Evolutionary conservation across 495 filamentous ascomycete genomes (phyloP), one percentile per base, ranked within the genome.

Genomic region (Pyrenopolyporus hunteri): DNA sequence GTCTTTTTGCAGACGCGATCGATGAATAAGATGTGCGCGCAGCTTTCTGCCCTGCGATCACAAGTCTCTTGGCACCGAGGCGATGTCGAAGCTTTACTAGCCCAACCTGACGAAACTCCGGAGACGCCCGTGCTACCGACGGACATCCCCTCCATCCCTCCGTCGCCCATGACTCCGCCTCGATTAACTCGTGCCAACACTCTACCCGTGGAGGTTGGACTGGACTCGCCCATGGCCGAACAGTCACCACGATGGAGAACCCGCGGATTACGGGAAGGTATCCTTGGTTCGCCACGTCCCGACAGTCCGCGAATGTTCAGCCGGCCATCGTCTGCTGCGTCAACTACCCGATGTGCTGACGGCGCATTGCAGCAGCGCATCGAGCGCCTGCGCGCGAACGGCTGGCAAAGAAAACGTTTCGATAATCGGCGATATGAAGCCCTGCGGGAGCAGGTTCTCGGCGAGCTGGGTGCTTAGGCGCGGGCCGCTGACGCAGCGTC

Each of bases 371-470:
- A 68, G 40, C 72, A 73, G 6, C 67, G 78, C 32, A 81, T 82
- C 53, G 75, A 78, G 68, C 70, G 78, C 6, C 66, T 82, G 11
- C 74, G 76, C 26, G 73, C 70, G 29, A 63, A 43, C 35, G 78
- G 78, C 6, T 82, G 79, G 79, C 72, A 74, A 43, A 69, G 80
- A n/a, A 73, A 77, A 58, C 71, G 80, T 6, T 84, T 84, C 45
- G 77, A 82, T 58, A 64, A 59, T 3, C 64, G 69, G 43, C 70
- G 75, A 47, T 84, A 84, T 57, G 75, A 79, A 56, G 72, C 67
- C 35, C 65, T 84, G 3, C 78, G 78, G 46, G 79, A 81, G 57
- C 67, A 69, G 13, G 80, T 76, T 5, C 53, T 82, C 51, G 67
- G 63, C 3, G 80, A 82, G 61, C 62, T 82, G 33, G 61, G 66